Evolutionary conservation across 2,329 filamentous ascomycete genomes (phyloP), one percentile per base, ranked within the genome.

Genomic region (Macrophomina tecta): DNA sequence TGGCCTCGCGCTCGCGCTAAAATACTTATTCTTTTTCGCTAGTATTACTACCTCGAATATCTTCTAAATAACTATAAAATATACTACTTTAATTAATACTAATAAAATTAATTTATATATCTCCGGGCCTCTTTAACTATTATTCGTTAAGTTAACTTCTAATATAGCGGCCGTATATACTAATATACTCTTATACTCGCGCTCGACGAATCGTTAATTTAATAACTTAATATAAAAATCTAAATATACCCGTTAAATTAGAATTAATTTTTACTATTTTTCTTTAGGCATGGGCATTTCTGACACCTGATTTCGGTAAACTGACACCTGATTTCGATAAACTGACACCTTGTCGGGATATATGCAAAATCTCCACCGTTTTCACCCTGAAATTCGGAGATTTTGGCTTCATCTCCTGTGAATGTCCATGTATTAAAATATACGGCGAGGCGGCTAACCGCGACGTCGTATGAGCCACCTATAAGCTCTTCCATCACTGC

Each of bases 41-140:
- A 1, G 36, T 5, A 11, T 38, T 42, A 69, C 52, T 66, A 52
- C 7, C 64, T 69, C 68, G 52, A 70, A 64, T 49, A 61, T 68
- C 55, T 72, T 62, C 67, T 73, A 61, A n/a, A 73, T 61, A 2
- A 73, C 68, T 61, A 72, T 71, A 52, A 71, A 73, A 34, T 65
- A 55, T 2, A 68, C 66, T 2, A 68, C 40, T 65, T 72, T 73
- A 53, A 73, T 71, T 5, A 38, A 38, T 1, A 1, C 36, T 1
- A 1, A 38, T 38, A 38, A 38, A 38, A 38, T 38, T 38, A 38
- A 72, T 48, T 52, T 68, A 58, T 71, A 72, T 66, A 49, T 51
- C 60, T 70, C 66, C 16, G 67, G 65, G 23, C 68, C 71, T 53
- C 68, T 70, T 64, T 52, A 71, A 1, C 66, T 68, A 12, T 52